A percentile compares a stretch with the other conserved stretches of the same genome.
Evolutionary conservation across 257 asterid species (phyloP).

Genomic region (Gentiana dahurica): DNA sequence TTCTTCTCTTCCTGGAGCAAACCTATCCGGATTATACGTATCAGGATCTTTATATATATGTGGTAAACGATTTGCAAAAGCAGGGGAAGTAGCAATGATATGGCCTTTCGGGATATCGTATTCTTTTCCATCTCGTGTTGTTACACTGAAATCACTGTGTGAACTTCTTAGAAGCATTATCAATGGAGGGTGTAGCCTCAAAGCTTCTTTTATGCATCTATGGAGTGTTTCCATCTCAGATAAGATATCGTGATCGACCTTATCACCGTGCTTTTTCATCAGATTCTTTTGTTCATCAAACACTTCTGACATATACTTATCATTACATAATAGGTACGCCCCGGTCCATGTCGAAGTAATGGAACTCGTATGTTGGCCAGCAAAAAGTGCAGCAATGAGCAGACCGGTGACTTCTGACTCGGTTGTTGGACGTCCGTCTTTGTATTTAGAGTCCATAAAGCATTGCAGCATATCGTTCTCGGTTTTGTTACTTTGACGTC

Average conservation of each 20-base stretch:
- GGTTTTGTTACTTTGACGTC: slow-evolving; percentile 52
- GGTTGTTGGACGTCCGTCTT: slow-evolving; percentile 72
- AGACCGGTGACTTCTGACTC: slow-evolving; percentile 77
- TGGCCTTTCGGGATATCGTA: slow-evolving; percentile 51
- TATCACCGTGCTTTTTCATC: slow-evolving; percentile 50
- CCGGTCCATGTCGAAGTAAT: slow-evolving; percentile 96
- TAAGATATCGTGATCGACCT: slow-evolving; percentile 70
- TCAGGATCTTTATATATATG: slow-evolving; percentile 70
- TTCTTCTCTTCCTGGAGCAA: slow-evolving; percentile 78
- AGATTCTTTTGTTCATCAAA: slow-evolving; percentile 65
- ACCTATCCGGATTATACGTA: slow-evolving; percentile 75
- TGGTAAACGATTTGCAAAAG: slow-evolving; percentile 31
- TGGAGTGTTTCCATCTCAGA: slow-evolving; percentile 89
- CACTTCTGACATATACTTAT: slow-evolving; percentile 64
- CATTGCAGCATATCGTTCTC: slow-evolving; percentile 72
- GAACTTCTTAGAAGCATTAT: slow-evolving; percentile 87
- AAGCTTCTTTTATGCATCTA: slow-evolving; percentile 82
- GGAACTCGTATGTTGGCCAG: slow-evolving; percentile 98
- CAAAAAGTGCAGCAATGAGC: slow-evolving; percentile 88
- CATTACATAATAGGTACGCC: slow-evolving; percentile 76
- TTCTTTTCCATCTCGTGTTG: slow-evolving; percentile 61
- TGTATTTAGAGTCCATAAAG: slow-evolving; percentile 93
- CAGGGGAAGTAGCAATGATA: slow-evolving; percentile 26
- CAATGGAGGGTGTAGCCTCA: slow-evolving; percentile 92
- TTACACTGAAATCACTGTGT: slow-evolving; percentile 70